Evolutionary conservation across 192 early-diverging fungal genomes (phyloP).

Genomic region (Coemansia sp.): DNA sequence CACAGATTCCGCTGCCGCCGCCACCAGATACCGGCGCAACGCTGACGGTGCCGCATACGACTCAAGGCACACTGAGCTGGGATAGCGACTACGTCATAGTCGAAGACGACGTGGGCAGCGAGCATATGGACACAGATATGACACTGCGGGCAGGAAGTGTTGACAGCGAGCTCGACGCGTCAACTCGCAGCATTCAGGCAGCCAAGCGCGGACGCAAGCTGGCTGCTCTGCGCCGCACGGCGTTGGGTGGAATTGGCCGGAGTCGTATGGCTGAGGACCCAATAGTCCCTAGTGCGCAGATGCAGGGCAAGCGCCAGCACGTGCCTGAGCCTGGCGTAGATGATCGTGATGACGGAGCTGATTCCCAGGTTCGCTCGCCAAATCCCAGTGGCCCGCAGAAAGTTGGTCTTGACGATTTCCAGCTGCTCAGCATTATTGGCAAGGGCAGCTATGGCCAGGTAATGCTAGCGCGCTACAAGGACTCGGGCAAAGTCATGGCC

Average conservation of each 20-base stretch:
- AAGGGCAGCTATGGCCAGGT: slow-evolving; percentile 79
- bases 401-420: slow-evolving; percentile 61
- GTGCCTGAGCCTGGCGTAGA: slow-evolving; percentile 47
- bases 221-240: slow-evolving; percentile 26
- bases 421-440: slow-evolving; percentile 72
- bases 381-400: slow-evolving; percentile 6
- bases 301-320: slow-evolving; percentile 25
- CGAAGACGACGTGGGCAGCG: slow-evolving; percentile 16
- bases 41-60: slow-evolving; percentile 7
- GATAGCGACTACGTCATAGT: slow-evolving; percentile 52
- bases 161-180: slow-evolving; percentile 27
- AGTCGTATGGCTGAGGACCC: slow-evolving; percentile 19
- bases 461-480: slow-evolving; percentile 71
- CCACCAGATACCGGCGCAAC: slow-evolving; percentile 39
- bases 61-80: slow-evolving; percentile 10
- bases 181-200: slow-evolving; percentile 12
- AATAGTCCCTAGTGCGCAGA: slow-evolving; percentile 45
- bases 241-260: slow-evolving; percentile 40
- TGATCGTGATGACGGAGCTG: slow-evolving; percentile 59
- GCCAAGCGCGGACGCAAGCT: slow-evolving; percentile 42
- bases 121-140: slow-evolving; percentile 29
- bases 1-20: slow-evolving; percentile 26
- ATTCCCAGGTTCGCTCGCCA: slow-evolving; percentile 53
- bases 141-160: slow-evolving; percentile 37
- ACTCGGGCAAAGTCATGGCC: slow-evolving; percentile 64